These are phyloP conservation scores for Telfairia occidentalis DNA, from an alignment of 331 rosid genomes.

Conservation along the genomic window DNA sequence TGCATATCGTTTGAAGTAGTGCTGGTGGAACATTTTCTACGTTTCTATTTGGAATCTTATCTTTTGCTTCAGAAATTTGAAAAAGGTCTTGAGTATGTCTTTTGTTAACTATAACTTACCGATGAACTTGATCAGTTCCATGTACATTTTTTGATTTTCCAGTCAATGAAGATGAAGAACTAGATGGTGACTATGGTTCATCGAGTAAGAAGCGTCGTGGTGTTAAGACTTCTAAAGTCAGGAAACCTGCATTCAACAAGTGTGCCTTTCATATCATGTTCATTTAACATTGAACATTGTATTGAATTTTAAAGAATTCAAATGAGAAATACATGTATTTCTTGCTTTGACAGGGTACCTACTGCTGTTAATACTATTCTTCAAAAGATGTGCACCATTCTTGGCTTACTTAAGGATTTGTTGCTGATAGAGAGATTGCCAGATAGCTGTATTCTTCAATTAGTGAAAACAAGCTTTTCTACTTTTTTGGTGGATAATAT, in stretches of 20 bases:
- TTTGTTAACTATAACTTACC: neutral
- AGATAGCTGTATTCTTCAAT: conserved; percentile 90
- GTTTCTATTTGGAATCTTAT: neutral
- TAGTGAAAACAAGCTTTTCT: conserved; percentile 80
- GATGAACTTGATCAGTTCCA: neutral
- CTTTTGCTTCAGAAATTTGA: neutral
- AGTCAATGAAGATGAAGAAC: conserved; percentile 71
- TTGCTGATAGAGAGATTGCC: conserved; percentile 83
- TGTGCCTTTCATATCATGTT: conserved; percentile 23
- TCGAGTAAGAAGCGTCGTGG: conserved; percentile 80
- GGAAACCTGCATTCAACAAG: conserved; percentile 66
- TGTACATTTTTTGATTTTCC: conserved; percentile 15
- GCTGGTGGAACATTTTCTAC: neutral
- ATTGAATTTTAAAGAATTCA: conserved; percentile 1
- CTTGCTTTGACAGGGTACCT: conserved; percentile 53
- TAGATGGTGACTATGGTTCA: conserved; percentile 63
- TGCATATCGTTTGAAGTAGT: neutral
- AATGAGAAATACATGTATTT: conserved; percentile 7
- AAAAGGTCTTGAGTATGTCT: neutral
- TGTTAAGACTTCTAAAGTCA: conserved; percentile 47
- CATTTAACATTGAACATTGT: conserved; percentile 10
- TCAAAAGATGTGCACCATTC: conserved; percentile 92
- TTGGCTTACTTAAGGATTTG: conserved; percentile 83
- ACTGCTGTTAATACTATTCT: conserved; percentile 69
- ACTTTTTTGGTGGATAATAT: conserved; percentile 90